A percentile compares a stretch with the other conserved stretches of the same genome.
phyloP scores from a whole-genome alignment of 2,329 filamentous ascomycete species.

The Pseudogymnoascus sp. region DNA sequence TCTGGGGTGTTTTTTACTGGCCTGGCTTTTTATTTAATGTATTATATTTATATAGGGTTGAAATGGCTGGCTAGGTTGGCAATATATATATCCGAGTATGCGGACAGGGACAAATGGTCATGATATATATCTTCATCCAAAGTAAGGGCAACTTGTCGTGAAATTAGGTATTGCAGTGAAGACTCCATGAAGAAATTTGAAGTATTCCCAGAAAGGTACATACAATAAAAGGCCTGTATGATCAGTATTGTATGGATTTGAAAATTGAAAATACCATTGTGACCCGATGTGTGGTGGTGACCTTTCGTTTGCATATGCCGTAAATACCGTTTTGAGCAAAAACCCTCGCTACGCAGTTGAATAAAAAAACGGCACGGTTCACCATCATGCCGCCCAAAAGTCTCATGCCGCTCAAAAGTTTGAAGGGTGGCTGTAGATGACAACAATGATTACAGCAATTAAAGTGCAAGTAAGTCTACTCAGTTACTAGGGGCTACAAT shows the following conservation, averaged over 20 bases:
- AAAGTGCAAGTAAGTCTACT: too few species aligned
- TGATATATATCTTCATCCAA: neutral
- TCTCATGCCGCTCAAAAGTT: too few species aligned
- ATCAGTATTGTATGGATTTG: neutral
- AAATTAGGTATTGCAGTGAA: neutral
- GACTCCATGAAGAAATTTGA: neutral
- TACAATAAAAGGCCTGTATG: neutral
- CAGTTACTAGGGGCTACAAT: too few species aligned
- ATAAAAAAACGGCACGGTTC: too few species aligned
- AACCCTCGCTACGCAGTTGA: neutral
- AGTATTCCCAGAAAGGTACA: neutral
- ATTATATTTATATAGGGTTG: conserved; percentile 8
- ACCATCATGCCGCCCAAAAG: too few species aligned
- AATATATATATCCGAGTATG: conserved; percentile 5
- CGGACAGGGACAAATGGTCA: conserved; percentile 2
- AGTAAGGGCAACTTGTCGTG: neutral
- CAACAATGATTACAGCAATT: too few species aligned
- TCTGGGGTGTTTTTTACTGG: neutral
- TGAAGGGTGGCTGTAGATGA: too few species aligned
- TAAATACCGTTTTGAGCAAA: neutral
- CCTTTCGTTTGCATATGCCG: neutral
- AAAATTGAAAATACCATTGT: neutral
- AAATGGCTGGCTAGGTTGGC: neutral
- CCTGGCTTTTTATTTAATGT: conserved; percentile 6
- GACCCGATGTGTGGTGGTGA: neutral